Percentiles rank a stretch among this genome's conserved stretches.
Conservation (phyloP, 345 rosid genomes). For the Iberis pinnata region DNA sequence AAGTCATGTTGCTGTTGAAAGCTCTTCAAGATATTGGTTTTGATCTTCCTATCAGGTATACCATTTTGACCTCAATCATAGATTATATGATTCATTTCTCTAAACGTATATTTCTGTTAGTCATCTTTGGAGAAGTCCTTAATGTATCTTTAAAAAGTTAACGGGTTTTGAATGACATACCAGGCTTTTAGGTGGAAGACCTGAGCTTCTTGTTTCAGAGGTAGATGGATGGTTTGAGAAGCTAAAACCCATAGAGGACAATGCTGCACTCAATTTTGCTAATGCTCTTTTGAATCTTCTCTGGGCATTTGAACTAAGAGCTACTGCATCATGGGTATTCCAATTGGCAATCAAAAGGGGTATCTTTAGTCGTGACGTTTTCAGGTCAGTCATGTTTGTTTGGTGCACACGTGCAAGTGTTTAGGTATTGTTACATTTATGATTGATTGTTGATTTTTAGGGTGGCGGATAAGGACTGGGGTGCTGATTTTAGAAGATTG, state of each 20-base stretch:
- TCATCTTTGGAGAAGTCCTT: not conserved
- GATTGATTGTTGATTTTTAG: conserved; percentile 40
- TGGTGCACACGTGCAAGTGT: not conserved
- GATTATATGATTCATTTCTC: conserved; percentile 7
- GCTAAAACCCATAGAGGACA: conserved; percentile 58
- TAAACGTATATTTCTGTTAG: not conserved
- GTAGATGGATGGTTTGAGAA: conserved; percentile 60
- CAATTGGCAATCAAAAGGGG: conserved; percentile 69
- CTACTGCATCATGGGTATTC: conserved; percentile 89
- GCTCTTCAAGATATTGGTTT: conserved; percentile 67
- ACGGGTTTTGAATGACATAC: conserved; percentile 1
- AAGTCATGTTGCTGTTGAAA: conserved; percentile 54
- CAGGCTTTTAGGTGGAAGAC: conserved; percentile 65
- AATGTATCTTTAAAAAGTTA: no score
- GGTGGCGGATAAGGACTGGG: conserved; percentile 93
- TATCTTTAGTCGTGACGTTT: conserved; percentile 62
- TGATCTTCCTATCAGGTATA: conserved; percentile 78
- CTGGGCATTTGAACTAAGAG: conserved; percentile 92
- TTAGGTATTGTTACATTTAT: conserved; percentile 3
- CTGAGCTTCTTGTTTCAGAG: conserved; percentile 52
- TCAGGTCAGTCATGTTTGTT: conserved; percentile 47
- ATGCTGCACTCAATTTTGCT: conserved; percentile 82
- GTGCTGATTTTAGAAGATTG: conserved; percentile 86
- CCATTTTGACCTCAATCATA: not conserved
- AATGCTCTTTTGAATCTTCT: conserved; percentile 79